Percentiles rank a stretch among this genome's conserved stretches.
Evolutionary conservation across 2,329 filamentous ascomycete species (phyloP).

Genomic region (Alternaria incomplexa): DNA sequence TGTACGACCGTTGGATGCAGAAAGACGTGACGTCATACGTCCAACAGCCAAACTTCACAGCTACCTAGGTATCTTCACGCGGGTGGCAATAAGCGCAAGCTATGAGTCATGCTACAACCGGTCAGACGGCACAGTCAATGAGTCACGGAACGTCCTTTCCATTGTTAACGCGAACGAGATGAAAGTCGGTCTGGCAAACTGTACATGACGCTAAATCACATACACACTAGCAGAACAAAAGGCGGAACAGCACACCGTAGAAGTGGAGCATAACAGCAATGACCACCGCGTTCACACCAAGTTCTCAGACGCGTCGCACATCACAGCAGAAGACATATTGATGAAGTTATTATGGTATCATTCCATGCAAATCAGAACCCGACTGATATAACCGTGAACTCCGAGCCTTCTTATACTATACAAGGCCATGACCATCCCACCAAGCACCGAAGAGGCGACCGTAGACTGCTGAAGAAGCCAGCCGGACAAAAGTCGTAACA

Average conservation of each 20-base stretch:
- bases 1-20: background rate
- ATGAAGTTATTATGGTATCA: conserved; percentile 43
- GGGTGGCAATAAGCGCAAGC: background rate
- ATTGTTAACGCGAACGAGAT: background rate
- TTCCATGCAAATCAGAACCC: conserved; percentile 37
- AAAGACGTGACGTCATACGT: background rate
- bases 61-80: background rate
- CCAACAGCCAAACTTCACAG: background rate
- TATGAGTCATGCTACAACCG: background rate
- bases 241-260: background rate
- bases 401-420: conserved; percentile 39
- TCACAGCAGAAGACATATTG: background rate
- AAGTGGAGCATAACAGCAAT: background rate
- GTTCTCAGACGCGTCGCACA: conserved; percentile 3
- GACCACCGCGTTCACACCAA: background rate
- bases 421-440: conserved; percentile 44
- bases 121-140: background rate
- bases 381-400: conserved; percentile 43
- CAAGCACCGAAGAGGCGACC: conserved; percentile 65
- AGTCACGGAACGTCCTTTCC: background rate
- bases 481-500: conserved; percentile 41
- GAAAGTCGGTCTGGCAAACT: background rate
- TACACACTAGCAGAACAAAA: background rate
- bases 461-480: conserved; percentile 48
- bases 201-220: background rate